These are phyloP conservation scores for Populus tomentosa DNA, from an alignment of 441 rosid genomes.

Conservation along the genomic window DNA sequence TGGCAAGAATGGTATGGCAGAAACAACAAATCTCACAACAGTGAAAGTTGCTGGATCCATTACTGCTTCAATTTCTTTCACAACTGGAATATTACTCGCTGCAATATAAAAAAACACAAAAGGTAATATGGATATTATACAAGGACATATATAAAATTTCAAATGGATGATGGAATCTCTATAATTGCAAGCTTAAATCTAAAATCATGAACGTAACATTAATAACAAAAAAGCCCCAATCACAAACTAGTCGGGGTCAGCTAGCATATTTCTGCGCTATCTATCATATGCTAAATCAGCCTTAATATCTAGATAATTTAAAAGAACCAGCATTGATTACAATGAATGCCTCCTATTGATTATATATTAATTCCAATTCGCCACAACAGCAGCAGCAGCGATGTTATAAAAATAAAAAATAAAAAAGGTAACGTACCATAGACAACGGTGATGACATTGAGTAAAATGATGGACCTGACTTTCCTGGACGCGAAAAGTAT, in stretches of 20 bases:
- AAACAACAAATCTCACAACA: slow-evolving; percentile 44
- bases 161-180: background rate
- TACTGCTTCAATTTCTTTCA: slow-evolving; percentile 50
- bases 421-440: slow-evolving; percentile 31
- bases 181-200: background rate
- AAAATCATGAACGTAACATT: background rate
- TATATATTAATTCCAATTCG: background rate
- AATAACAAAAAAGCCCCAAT: background rate
- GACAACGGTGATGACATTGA: slow-evolving; percentile 47
- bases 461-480: slow-evolving; percentile 49
- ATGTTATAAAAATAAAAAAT: too few species aligned
- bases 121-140: background rate
- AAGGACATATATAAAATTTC: background rate
- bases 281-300: background rate
- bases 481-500: slow-evolving; percentile 39
- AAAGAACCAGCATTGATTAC: background rate
- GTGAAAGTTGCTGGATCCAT: slow-evolving; percentile 48
- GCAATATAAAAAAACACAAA: slow-evolving; percentile 15
- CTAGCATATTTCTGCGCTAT: background rate
- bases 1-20: slow-evolving; percentile 52
- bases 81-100: slow-evolving; percentile 55
- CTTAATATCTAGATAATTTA: background rate
- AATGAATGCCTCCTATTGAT: too few species aligned
- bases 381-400: too few species aligned
- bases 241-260: background rate